A percentile compares a stretch with the other conserved stretches of the same genome.
Evolutionary conservation across 2,329 filamentous ascomycete genomes (phyloP).

Genomic region (Aspergillus quadricinctus): DNA sequence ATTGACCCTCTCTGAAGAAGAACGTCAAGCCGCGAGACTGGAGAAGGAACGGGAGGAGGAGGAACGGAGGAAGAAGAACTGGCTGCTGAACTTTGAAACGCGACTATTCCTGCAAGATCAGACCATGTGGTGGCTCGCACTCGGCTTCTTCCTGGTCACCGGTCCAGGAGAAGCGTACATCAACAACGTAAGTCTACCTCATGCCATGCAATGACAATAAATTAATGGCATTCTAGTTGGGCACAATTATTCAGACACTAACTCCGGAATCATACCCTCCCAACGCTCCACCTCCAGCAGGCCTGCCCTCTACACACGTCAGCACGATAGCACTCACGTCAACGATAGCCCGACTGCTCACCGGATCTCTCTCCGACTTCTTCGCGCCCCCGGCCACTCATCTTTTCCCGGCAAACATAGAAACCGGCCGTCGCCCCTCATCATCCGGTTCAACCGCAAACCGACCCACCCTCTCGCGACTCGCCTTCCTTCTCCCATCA

Average conservation of each 20-base stretch:
- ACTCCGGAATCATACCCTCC: conserved; percentile 58
- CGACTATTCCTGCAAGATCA: conserved; percentile 75
- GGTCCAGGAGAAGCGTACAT: conserved; percentile 97
- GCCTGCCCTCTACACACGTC: conserved; percentile 73
- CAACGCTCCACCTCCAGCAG: conserved; percentile 50
- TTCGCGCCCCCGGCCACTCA: conserved; percentile 67
- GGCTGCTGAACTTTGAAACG: conserved; percentile 89
- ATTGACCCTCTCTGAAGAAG: conserved; percentile 25
- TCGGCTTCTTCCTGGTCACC: conserved; percentile 87
- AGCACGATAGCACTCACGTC: conserved; percentile 88
- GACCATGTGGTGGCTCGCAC: conserved; percentile 93
- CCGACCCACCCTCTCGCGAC: conserved; percentile 64
- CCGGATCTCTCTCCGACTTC: conserved; percentile 82
- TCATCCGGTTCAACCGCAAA: conserved; percentile 14
- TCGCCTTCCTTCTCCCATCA: conserved; percentile 73
- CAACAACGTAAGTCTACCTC: conserved; percentile 61
- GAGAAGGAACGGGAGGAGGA: conserved; percentile 48
- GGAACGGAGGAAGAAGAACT: conserved; percentile 72
- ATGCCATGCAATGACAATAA: neutral
- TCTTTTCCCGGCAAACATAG: conserved; percentile 50
- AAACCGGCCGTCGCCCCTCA: conserved; percentile 37
- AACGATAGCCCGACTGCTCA: conserved; percentile 83
- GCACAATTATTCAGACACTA: conserved; percentile 85
- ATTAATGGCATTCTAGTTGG: conserved; percentile 47
- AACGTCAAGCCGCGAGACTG: conserved; percentile 17